phyloP scores from a whole-genome alignment of 192 early-diverging fungal genomes.

The Linnemannia elongata region DNA sequence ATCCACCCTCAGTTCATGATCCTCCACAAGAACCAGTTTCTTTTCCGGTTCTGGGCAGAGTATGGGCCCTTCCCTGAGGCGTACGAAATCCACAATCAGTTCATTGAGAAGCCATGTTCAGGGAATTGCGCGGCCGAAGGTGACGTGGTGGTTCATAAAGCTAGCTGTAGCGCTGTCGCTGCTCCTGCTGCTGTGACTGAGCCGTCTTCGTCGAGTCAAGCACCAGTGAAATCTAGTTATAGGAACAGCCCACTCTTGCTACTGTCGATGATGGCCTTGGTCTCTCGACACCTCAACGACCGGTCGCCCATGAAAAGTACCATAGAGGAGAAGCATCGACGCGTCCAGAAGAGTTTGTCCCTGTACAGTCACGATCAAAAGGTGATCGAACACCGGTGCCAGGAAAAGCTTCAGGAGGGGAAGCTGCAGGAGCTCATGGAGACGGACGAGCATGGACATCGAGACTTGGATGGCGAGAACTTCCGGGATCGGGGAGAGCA shows the following conservation, averaged over 20 bases:
- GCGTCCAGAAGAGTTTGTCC: conserved; percentile 19
- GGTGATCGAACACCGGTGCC: background rate
- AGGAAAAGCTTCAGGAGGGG: conserved; percentile 14
- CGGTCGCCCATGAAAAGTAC: conserved; percentile 35
- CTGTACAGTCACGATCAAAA: conserved; percentile 9
- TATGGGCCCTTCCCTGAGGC: conserved; percentile 48
- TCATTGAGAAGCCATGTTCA: background rate
- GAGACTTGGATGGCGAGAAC: conserved; percentile 17
- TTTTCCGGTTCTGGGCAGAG: conserved; percentile 35
- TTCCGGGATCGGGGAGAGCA: conserved; percentile 43
- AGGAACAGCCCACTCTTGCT: conserved; percentile 28
- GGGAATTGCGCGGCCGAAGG: background rate
- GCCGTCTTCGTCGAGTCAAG: no score
- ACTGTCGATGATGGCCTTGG: conserved; percentile 44
- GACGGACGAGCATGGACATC: conserved; percentile 40
- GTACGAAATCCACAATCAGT: conserved; percentile 26
- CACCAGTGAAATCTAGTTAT: conserved; percentile 1
- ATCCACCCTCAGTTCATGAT: conserved; percentile 54
- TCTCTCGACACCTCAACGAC: conserved; percentile 46
- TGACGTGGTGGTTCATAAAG: background rate
- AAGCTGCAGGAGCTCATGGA: conserved; percentile 42
- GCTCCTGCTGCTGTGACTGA: background rate
- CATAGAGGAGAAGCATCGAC: conserved; percentile 13
- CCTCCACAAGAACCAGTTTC: conserved; percentile 46
- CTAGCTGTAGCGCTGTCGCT: background rate